A percentile compares a stretch with the other conserved stretches of the same genome.
These are phyloP conservation scores for Lycium barbarum DNA, from an alignment of 257 asterid genomes.

Conservation along the genomic window DNA sequence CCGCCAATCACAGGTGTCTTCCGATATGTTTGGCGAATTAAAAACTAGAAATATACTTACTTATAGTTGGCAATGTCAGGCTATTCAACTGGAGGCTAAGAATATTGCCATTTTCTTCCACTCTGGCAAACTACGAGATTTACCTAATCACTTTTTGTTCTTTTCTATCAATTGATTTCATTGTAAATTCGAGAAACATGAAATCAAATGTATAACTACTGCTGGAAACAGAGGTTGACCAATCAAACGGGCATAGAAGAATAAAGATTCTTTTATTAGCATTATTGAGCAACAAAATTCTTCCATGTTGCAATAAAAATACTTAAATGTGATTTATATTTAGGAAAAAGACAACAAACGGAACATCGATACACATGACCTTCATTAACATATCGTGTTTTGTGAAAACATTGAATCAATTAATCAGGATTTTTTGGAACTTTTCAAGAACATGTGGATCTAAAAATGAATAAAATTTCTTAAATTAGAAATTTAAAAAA, in stretches of 20 bases:
- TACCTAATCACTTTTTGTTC: conserved; percentile 20
- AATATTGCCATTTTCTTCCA: conserved; percentile 26
- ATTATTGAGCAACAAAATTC: conserved; percentile 26
- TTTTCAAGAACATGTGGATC: conserved; percentile 34
- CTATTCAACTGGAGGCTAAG: background rate
- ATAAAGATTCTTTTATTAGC: background rate
- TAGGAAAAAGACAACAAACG: conserved; percentile 48
- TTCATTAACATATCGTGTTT: background rate
- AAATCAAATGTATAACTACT: background rate
- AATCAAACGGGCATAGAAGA: background rate
- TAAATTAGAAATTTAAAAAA: background rate
- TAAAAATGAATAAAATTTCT: conserved; percentile 30
- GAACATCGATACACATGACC: conserved; percentile 42
- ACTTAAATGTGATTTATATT: conserved; percentile 33
- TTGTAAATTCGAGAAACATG: background rate
- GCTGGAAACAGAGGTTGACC: background rate
- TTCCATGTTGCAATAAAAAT: conserved; percentile 30
- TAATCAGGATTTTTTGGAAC: background rate
- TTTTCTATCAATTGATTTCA: conserved; percentile 1
- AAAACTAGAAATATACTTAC: background rate
- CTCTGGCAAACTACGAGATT: conserved; percentile 18
- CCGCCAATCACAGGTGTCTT: no score
- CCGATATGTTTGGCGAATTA: background rate
- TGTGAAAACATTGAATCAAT: conserved; percentile 1
- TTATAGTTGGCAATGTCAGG: background rate